Evolutionary conservation across 2,329 filamentous ascomycete genomes (phyloP).

Genomic region (Helotiales sp.): DNA sequence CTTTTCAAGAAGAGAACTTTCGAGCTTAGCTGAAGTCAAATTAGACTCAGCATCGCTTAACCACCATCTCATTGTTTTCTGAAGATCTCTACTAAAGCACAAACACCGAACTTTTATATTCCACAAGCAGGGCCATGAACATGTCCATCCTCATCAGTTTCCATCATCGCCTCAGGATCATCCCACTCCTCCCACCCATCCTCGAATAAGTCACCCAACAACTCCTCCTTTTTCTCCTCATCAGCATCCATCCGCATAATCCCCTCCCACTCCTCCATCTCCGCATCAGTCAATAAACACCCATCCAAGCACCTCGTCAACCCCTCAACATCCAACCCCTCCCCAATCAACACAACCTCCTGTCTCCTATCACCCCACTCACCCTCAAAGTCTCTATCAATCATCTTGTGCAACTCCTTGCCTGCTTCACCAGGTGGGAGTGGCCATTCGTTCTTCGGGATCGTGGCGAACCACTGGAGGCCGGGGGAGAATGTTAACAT

Average conservation of each 20-base stretch:
- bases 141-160: background rate
- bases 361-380: constrained; percentile 11
- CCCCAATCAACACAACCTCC: constrained; percentile 12
- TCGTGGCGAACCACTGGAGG: constrained; percentile 24
- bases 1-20: too few relatives aligned
- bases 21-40: too few relatives aligned
- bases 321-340: background rate
- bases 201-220: background rate
- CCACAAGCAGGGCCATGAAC: constrained; percentile 2
- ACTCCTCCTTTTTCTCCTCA: background rate
- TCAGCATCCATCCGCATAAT: constrained; percentile 7
- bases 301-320: constrained; percentile 1
- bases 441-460: constrained; percentile 17
- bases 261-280: constrained; percentile 13
- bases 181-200: constrained; percentile 8
- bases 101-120: background rate
- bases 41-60: too few relatives aligned
- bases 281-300: constrained; percentile 9
- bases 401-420: constrained; percentile 14
- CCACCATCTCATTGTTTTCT: background rate
- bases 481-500: constrained; percentile 45
- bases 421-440: background rate
- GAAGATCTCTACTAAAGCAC: background rate
- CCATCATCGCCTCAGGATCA: constrained; percentile 1
- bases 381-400: constrained; percentile 21